Evolutionary conservation across 2,329 filamentous ascomycete species (phyloP).

Genomic region (Sporothrix sp.): DNA sequence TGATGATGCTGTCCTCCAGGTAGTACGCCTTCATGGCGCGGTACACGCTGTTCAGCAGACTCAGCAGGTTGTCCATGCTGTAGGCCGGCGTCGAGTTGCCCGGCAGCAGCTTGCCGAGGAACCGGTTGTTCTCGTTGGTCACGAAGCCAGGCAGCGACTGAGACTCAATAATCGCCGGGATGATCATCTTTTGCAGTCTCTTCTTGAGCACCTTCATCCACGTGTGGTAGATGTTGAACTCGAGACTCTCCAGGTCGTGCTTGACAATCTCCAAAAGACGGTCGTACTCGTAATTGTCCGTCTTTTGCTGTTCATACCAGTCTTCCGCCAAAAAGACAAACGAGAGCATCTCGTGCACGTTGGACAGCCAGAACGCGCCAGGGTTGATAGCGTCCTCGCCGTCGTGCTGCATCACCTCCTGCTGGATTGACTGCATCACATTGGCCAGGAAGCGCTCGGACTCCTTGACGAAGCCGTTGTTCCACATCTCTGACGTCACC

Average conservation of each 20-base stretch:
- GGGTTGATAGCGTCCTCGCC: constrained; percentile 95
- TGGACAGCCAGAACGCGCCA: constrained; percentile 96
- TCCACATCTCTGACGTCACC: constrained; percentile 99
- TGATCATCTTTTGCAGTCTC: constrained; percentile 99
- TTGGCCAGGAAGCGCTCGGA: constrained; percentile 97
- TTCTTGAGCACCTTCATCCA: constrained; percentile 99
- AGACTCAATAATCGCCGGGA: constrained; percentile 97
- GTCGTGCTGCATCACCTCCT: constrained; percentile 98
- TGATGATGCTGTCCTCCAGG: constrained; percentile 91
- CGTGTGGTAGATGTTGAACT: constrained; percentile 99
- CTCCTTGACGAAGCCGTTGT: constrained; percentile 99
- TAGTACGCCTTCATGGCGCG: constrained; percentile 99
- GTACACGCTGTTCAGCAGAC: constrained; percentile 91
- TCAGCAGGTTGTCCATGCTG: constrained; percentile 98
- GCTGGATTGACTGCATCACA: constrained; percentile 98
- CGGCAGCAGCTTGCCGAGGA: constrained; percentile 92
- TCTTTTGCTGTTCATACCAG: constrained; percentile 99
- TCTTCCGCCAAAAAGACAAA: constrained; percentile 98
- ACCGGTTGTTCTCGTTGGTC: constrained; percentile 95
- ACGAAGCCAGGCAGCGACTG: constrained; percentile 97
- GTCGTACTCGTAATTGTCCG: constrained; percentile 98
- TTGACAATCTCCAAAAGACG: constrained; percentile 96
- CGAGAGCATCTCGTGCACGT: constrained; percentile 98
- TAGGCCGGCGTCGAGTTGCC: constrained; percentile 87
- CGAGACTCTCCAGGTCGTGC: constrained; percentile 93